These are phyloP conservation scores for Didymella keratinophila DNA, from an alignment of 2,329 filamentous ascomycete species.

Conservation along the genomic window DNA sequence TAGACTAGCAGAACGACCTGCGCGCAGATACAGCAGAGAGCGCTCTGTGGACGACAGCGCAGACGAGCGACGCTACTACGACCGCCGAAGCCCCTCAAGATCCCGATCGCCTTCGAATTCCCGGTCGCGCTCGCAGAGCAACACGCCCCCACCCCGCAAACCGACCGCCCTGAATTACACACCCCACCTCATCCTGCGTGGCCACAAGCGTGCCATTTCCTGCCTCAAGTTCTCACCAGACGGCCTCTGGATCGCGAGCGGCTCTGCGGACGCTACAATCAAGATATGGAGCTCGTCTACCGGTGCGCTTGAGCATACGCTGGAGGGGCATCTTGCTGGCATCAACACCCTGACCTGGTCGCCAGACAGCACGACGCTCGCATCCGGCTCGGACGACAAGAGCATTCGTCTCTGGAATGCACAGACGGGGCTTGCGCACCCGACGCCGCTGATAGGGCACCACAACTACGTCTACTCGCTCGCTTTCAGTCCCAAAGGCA, in stretches of 20 bases:
- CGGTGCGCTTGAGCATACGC: conserved; percentile 81
- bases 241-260: conserved; percentile 86
- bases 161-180: conserved; percentile 71
- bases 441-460: conserved; percentile 76
- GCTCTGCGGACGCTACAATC: conserved; percentile 84
- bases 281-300: conserved; percentile 88
- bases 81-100: conserved; percentile 28
- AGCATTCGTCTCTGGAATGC: conserved; percentile 91
- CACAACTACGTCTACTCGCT: conserved; percentile 96
- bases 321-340: conserved; percentile 92
- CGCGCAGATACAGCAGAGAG: conserved; percentile 44
- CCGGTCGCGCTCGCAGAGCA: conserved; percentile 28
- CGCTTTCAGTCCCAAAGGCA: conserved; percentile 96
- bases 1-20: conserved; percentile 40
- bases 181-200: conserved; percentile 73
- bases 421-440: conserved; percentile 65
- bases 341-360: conserved; percentile 95
- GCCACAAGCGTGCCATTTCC: conserved; percentile 81
- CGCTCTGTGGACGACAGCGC: conserved; percentile 42
- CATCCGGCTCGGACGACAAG: conserved; percentile 95
- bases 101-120: conserved; percentile 35
- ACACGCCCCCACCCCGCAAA: conserved; percentile 54
- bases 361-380: conserved; percentile 85
- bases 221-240: conserved; percentile 92
- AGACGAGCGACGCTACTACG: conserved; percentile 41